Base-by-base conservation (phyloP, 2,329 filamentous ascomycete genomes). In the Neoascochyta sp. region DNA sequence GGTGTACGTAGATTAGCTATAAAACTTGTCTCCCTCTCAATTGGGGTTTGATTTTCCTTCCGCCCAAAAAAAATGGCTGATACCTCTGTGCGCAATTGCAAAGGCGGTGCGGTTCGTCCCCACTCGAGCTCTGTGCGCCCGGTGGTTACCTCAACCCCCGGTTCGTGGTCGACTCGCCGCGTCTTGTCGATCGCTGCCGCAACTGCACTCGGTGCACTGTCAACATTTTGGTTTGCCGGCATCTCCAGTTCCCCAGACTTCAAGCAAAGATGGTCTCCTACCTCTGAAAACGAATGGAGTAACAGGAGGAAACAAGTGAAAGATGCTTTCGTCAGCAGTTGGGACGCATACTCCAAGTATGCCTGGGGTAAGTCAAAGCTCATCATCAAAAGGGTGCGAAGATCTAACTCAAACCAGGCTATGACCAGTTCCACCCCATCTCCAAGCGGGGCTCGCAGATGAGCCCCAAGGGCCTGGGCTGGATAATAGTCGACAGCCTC, bases 401-500 rank as follows among this genome's bases (percentile, higher is more conserved):
- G 19, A 31, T 17, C 28, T 16, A 17, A 22, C 16, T 32, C 22
- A 11, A 22, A 24, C 9, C 40, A 52, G 47, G 86, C 19, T 80
- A 80, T 50, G 90, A 96, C 59, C 81, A 90, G 62, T 96, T 83
- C 58, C 79, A 85, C 48, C 90, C 90, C 3, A 65, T 89, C 14
- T 78, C 83, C 7, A 92, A 90, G 59, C 78, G 68, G 12, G 84
- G 86, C 28, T 72, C 71, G 30, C 79, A 90, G 48, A 95, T 95
- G 88, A 80, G 52, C 22, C 47, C 82, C 4, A 79, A 85, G 38
- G 90, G 89, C 12, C 74, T 96, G 64, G 90, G 90, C 13, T 96
- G 90, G 90, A 95, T 95, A 52, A 95, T 96, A 41, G 82, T 96
- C 36, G 90, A 96, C 66, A 80, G 89, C n/a, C 70, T 96, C 42